phyloP scores from a whole-genome alignment of 768 basidiomycete genomes.

The Gymnopilus dilepis region DNA sequence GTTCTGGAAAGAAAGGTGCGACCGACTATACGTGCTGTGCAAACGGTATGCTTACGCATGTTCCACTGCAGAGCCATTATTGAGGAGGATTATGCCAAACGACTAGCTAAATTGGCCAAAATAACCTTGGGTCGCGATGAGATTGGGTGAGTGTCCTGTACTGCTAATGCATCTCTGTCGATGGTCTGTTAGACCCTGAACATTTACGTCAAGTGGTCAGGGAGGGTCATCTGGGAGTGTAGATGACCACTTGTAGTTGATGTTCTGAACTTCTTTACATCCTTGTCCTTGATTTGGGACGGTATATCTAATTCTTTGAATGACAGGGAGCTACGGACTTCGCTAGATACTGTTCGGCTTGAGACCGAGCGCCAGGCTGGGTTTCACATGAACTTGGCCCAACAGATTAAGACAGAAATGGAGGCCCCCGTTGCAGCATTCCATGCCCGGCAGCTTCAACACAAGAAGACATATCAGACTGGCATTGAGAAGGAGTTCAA shows the following conservation, averaged over 20 bases:
- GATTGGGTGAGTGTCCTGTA: constrained; percentile 73
- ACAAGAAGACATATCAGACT: constrained; percentile 75
- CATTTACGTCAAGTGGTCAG: background rate
- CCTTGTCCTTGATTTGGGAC: background rate
- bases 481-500: constrained; percentile 91
- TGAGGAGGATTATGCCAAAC: constrained; percentile 95
- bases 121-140: constrained; percentile 83
- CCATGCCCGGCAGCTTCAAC: constrained; percentile 65
- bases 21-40: constrained; percentile 10
- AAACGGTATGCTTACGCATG: constrained; percentile 14
- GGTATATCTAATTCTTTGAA: constrained; percentile 23
- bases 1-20: constrained; percentile 95
- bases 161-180: background rate
- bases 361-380: constrained; percentile 87
- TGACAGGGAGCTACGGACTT: constrained; percentile 77
- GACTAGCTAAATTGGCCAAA: constrained; percentile 80
- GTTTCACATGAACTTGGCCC: constrained; percentile 75
- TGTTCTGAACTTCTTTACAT: too few relatives aligned
- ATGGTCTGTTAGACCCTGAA: background rate
- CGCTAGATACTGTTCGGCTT: constrained; percentile 75
- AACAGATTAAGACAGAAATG: constrained; percentile 75
- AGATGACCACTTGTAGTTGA: too few relatives aligned
- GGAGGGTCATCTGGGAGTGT: background rate
- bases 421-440: constrained; percentile 71
- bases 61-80: constrained; percentile 68